Percentiles rank a stretch among this genome's conserved stretches.
These are phyloP conservation scores for Populus hybrid DNA, from an alignment of 441 rosid species.

Conservation along the genomic window DNA sequence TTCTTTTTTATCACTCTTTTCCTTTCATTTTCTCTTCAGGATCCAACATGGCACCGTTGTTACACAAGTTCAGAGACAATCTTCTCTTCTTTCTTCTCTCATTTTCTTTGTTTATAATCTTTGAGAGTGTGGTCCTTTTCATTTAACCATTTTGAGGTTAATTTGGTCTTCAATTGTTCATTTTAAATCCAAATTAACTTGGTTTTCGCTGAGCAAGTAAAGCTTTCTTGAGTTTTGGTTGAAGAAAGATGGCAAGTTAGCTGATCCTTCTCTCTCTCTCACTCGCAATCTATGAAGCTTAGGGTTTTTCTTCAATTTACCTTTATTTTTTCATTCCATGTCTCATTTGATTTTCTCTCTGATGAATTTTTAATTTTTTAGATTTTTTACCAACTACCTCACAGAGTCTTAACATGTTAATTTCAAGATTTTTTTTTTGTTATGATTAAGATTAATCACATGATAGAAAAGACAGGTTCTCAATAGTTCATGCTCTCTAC, in stretches of 20 bases:
- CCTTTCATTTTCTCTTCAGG: not conserved
- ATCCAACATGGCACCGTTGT: not conserved
- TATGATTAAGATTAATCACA: not conserved
- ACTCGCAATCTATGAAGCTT: not conserved
- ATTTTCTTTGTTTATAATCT: no score
- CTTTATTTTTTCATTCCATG: slow-evolving; percentile 1
- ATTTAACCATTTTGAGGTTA: not conserved
- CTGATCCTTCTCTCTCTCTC: not conserved
- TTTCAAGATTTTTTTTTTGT: not conserved
- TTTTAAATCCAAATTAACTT: not conserved
- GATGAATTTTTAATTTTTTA: not conserved
- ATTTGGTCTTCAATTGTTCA: not conserved
- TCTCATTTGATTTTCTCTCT: not conserved
- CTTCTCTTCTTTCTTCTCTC: not conserved
- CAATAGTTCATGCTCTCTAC: slow-evolving; percentile 11
- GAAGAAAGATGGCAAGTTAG: not conserved
- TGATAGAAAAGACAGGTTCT: not conserved
- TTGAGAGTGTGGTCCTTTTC: not conserved
- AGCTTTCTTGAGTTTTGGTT: not conserved
- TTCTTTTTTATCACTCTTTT: not conserved
- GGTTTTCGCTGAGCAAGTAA: not conserved
- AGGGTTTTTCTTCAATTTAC: slow-evolving; percentile 11
- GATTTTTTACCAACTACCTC: not conserved
- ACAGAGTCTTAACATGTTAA: not conserved
- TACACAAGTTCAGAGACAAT: not conserved